Conservation (phyloP, 225 moss, liverwort and hornwort species). For the Bryoerythrophyllum caledonicum region DNA sequence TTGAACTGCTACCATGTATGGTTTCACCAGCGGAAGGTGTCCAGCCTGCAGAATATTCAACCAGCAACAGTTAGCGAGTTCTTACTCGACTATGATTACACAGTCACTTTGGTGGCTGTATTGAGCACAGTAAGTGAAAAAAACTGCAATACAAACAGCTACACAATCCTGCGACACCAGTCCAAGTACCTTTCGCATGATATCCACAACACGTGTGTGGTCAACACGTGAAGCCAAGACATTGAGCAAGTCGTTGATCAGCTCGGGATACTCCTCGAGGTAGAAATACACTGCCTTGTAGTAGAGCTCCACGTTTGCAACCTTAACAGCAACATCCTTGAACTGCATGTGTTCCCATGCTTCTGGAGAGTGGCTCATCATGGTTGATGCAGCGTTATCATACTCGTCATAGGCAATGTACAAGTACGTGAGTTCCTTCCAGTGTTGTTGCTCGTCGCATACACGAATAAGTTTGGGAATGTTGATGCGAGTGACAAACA, state of each 20-base stretch:
- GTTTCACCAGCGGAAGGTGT: constrained; percentile 80
- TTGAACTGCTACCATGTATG: constrained; percentile 89
- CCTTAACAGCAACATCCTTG: constrained; percentile 86
- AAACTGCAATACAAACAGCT: neutral
- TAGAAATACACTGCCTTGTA: constrained; percentile 89
- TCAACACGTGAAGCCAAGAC: constrained; percentile 86
- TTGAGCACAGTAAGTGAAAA: neutral
- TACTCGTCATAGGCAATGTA: constrained; percentile 90
- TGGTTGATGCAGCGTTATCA: constrained; percentile 87
- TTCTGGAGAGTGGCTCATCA: constrained; percentile 91
- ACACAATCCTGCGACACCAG: neutral
- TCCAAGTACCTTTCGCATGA: constrained; percentile 69
- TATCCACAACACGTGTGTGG: constrained; percentile 81
- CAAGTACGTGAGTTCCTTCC: constrained; percentile 90
- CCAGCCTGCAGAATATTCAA: constrained; percentile 54
- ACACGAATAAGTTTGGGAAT: constrained; percentile 91
- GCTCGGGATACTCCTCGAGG: constrained; percentile 80
- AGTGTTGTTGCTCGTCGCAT: constrained; percentile 89
- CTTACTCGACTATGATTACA: neutral
- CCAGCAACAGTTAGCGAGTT: constrained; percentile 13
- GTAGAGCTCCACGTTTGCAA: constrained; percentile 85
- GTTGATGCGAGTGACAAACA: constrained; percentile 85
- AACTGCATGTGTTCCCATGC: constrained; percentile 99
- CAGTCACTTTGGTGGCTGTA: neutral
- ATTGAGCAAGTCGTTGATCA: constrained; percentile 85